Evolutionary conservation across 73 alveolate species (phyloP).

Genomic region (Tetrahymena thermophila): DNA sequence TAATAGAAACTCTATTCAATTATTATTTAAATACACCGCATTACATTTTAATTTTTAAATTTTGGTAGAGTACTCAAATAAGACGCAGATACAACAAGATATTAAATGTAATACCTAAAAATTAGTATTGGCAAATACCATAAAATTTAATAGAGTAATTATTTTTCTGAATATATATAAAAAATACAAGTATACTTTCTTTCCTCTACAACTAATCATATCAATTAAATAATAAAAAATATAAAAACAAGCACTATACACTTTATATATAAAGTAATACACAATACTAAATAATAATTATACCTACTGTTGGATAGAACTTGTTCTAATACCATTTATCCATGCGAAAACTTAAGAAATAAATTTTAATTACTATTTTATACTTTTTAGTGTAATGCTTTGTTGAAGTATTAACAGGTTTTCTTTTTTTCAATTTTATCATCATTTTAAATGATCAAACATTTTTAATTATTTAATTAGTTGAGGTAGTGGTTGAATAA

Average conservation of each 20-base stretch:
- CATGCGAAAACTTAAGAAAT: background rate
- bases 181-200: too few species aligned
- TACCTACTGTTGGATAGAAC: too few species aligned
- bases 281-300: too few species aligned
- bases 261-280: too few species aligned
- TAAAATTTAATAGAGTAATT: too few species aligned
- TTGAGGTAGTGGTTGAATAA: background rate
- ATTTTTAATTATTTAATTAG: background rate
- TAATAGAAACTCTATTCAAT: background rate
- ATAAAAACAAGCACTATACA: too few species aligned
- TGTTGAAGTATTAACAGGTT: background rate
- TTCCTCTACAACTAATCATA: too few species aligned
- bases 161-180: too few species aligned
- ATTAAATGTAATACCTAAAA: too few species aligned
- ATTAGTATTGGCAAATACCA: background rate
- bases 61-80: background rate
- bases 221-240: too few species aligned
- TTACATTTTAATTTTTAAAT: background rate
- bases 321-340: background rate
- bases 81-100: background rate
- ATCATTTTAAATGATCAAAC: background rate
- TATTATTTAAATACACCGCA: background rate
- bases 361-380: background rate
- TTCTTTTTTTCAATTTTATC: background rate
- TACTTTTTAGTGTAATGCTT: background rate